Base-by-base conservation (phyloP, 495 filamentous ascomycete genomes). In the Ramalina intermedia region DNA sequence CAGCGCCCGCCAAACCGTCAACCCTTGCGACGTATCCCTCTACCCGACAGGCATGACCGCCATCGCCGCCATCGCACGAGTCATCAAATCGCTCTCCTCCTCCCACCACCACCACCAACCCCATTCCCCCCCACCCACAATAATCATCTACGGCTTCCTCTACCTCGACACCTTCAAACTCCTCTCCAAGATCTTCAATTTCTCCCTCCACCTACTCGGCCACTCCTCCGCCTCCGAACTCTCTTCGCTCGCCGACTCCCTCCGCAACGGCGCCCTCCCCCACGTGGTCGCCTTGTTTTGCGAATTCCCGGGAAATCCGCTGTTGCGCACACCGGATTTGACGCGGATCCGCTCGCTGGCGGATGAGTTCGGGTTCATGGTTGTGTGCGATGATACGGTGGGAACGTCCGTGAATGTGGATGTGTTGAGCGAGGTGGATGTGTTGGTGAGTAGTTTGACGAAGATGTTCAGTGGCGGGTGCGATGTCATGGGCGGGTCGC, bases 311-410 rank as follows among this genome's bases (percentile, higher is more conserved):
- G 42, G 42, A 1, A 44, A 44, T 12, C 42, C 42, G n/a, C 42
- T 71, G 0, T 35, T 73, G 6, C 57, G 58, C 6, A 66, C 66
- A 16, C 54, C 63, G 6, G 65, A 76, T 55, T 16, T 78, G n/a
- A 36, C 46, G 14, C 53, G 70, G 2, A 49, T 76, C 33, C 56
- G 57, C 8, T 13, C 33, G 0, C 43, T 70, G 26, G 62, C 73
- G 1, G 58, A 69, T 40, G 61, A 66, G 45, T 66, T 70, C 54
- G 54, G 52, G n/a, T 69, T 75, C 56, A 48, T 66, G 26, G 38
- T 74, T 1, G 65, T 73, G 1, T 51, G 66, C 9, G 74, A 77
- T 55, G 73, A 77, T 11, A 76, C 72, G 0, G 54, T 72, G 23
- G 69, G 63, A 2, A 69, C 63, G 5, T 70, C 68, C n/a, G 64